These are phyloP conservation scores for Vicia villosa DNA, from an alignment of 306 rosid genomes.

Conservation along the genomic window DNA sequence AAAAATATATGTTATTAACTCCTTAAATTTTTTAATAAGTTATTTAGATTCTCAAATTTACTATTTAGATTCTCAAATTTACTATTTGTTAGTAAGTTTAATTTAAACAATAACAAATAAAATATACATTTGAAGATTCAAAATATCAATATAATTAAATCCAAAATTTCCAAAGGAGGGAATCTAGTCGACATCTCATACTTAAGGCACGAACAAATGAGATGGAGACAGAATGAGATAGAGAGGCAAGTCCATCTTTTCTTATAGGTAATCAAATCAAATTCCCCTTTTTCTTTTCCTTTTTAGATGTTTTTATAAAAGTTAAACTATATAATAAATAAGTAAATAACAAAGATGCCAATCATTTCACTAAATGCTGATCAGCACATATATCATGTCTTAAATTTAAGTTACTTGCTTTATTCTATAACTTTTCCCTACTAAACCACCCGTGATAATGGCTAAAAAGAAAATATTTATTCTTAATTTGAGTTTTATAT, in stretches of 20 bases:
- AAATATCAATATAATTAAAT: too few relatives aligned
- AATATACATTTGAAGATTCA: too few relatives aligned
- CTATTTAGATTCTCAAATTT: too few relatives aligned
- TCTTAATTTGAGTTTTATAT: too few relatives aligned
- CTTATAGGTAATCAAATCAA: constrained; percentile 37
- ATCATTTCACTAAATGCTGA: constrained; percentile 3
- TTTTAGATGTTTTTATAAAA: background rate
- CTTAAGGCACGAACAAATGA: background rate
- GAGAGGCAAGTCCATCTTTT: constrained; percentile 33
- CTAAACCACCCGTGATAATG: constrained; percentile 9
- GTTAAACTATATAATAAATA: background rate
- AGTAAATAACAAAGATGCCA: background rate
- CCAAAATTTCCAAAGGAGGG: too few relatives aligned
- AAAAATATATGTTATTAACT: too few relatives aligned
- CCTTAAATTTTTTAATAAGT: too few relatives aligned
- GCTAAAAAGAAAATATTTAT: background rate
- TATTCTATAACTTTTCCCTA: background rate
- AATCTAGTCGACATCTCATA: too few relatives aligned
- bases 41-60: too few relatives aligned
- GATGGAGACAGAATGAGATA: constrained; percentile 25
- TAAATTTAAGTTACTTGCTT: background rate
- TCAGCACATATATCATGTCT: background rate
- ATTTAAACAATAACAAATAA: too few relatives aligned
- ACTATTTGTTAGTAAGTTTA: too few relatives aligned
- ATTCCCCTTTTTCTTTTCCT: constrained; percentile 42